phyloP scores from a whole-genome alignment of 2,329 filamentous ascomycete genomes.

The Zalaria sp. region DNA sequence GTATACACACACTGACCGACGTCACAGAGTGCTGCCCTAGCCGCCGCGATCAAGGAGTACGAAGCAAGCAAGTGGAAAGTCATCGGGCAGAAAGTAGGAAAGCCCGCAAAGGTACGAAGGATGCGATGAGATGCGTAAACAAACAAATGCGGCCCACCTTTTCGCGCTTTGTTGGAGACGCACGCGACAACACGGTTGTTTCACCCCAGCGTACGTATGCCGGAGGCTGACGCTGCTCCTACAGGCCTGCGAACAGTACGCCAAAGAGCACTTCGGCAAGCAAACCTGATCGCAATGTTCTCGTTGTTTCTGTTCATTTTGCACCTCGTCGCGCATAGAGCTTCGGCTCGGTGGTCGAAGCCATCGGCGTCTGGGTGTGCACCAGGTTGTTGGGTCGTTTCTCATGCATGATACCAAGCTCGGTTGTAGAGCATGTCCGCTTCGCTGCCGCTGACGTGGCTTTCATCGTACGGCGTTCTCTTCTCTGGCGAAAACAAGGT shows the following conservation, averaged over 20 bases:
- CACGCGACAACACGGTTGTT: no score
- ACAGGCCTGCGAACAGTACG: constrained; percentile 80
- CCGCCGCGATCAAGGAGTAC: constrained; percentile 96
- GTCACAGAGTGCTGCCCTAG: constrained; percentile 38
- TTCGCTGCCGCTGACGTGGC: no score
- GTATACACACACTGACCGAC: constrained; percentile 3
- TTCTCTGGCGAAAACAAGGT: no score
- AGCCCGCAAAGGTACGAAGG: constrained; percentile 70
- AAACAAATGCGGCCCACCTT: constrained; percentile 6
- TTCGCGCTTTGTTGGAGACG: constrained; percentile 3
- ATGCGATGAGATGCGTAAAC: constrained; percentile 3
- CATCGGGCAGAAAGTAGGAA: constrained; percentile 92
- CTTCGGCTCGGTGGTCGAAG: no score
- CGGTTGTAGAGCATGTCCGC: no score
- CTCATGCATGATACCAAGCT: no score
- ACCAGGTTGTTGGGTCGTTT: no score
- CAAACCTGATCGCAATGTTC: constrained; percentile 21
- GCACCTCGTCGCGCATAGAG: no score
- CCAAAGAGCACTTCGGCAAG: constrained; percentile 79
- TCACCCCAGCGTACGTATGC: not conserved
- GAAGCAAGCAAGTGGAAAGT: constrained; percentile 98
- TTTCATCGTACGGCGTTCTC: no score
- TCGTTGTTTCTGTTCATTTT: no score
- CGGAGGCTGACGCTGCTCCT: not conserved
- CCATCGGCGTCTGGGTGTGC: no score